Base-by-base conservation (phyloP, 306 rosid species). In the Cucumis hystrix region DNA sequence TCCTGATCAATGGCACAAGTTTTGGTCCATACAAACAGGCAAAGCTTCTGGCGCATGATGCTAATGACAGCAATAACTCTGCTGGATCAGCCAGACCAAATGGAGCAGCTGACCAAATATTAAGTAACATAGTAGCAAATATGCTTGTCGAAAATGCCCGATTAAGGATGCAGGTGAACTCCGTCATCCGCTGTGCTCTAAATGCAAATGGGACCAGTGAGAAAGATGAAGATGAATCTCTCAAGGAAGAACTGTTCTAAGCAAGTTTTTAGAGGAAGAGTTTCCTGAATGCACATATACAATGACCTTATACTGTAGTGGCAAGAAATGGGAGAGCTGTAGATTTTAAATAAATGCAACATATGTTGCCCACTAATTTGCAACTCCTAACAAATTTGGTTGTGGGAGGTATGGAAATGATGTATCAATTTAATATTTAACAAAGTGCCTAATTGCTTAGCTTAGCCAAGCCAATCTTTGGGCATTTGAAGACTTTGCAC, bases 1-100 rank as follows among this genome's bases (percentile, higher is more conserved):
- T 65, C 81, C 35, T 79, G 23, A 58, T 23, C 25, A 23, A 79
- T 16, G 66, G 58, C 79, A 39, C 76, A 51, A 45, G 39, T 58
- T 67, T 67, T 37, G 57, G 33, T 55, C 78, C 65, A 63, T 62
- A 78, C 70, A 69, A 80, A 79, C 96, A 95, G 99, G 97, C 97
- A 68, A 96, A 92, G 83, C 97, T 95, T 80, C 92, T 92, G 7
- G 96, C 93, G 8, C 96, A 87, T 75, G 93, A 90, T 47, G 84
- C 87, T 39, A 94, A 89, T 77, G 84, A 85, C 76, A 77, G 82
- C 20, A 85, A 80, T 64, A 82, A 33, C 37, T 80, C 83, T 6
- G 83, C 5, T 39, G 91, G 81, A 59, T 83, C 83, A 13, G 82
- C 8, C 5, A 68, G 49, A 73, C 21, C 17, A 45, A 82, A 77